These are phyloP conservation scores for Micractinium sp. DNA, from an alignment of 139 green algal species.

Conservation along the genomic window DNA sequence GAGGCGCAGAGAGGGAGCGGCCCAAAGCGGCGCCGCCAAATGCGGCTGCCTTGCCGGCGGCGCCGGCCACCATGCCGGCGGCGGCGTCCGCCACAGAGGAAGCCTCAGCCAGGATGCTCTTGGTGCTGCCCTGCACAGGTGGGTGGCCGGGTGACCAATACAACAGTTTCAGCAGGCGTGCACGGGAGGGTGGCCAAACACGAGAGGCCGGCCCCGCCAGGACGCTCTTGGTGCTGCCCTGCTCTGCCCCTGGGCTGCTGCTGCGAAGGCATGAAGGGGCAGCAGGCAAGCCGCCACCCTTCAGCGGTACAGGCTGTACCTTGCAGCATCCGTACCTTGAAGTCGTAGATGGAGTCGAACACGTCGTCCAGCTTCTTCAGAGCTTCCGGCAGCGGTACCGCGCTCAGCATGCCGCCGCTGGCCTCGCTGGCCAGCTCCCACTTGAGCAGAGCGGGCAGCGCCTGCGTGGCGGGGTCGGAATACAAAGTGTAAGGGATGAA, in stretches of 20 bases:
- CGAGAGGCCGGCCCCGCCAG: background rate
- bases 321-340: background rate
- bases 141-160: background rate
- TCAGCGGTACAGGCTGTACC: background rate
- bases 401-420: background rate
- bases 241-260: too few relatives aligned
- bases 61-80: too few relatives aligned
- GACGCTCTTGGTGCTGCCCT: background rate
- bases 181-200: too few relatives aligned
- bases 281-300: background rate
- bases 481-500: background rate
- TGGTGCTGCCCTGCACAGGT: background rate
- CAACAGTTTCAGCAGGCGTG: too few relatives aligned
- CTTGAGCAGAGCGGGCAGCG: constrained; percentile 52
- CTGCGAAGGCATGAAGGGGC: too few relatives aligned
- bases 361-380: background rate
- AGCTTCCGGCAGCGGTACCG: constrained; percentile 9
- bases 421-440: constrained; percentile 51
- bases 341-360: constrained; percentile 1
- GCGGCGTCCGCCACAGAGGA: too few relatives aligned
- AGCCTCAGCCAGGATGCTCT: background rate
- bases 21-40: background rate
- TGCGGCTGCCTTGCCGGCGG: background rate
- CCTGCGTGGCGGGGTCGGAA: background rate
- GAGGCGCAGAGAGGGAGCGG: background rate